Base-by-base conservation (phyloP, 2,329 filamentous ascomycete species). In the Talaromyces sp. region DNA sequence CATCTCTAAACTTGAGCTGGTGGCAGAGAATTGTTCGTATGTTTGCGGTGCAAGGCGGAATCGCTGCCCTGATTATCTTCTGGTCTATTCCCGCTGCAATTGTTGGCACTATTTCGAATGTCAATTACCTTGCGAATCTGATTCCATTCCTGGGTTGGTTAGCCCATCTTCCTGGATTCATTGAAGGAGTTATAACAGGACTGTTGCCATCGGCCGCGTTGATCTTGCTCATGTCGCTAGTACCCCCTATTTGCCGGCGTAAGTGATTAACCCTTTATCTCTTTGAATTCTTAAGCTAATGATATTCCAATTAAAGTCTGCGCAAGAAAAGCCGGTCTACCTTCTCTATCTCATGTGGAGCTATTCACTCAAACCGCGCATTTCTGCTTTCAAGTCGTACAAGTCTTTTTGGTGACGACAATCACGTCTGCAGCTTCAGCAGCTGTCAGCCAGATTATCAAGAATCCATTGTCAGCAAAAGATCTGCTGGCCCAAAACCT, bases 361-460 rank as follows among this genome's bases (percentile, higher is more conserved):
- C 79, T 97, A 1, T 93, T 92, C 64, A 91, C 90, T 0, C 91
- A 97, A 70, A 94, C 89, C 64, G 88, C 87, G 62, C 97, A 96
- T 78, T 97, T 96, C 66, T 72, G 72, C 57, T 78, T 78, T 57
- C 76, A 78, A 58, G 86, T 97, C 39, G 82, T 96, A 10, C 92
- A 97, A 69, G 90, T 96, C 39, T 97, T 97, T 73, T 77, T 97
- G 52, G 84, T 97, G 50, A 88, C 89, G 0, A 96, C 93, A 0
- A 68, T 97, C 43, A 85, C 89, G 1, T 93, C 91, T 3, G 88
- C 89, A 8, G 92, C 92, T 2, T 86, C 91, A 0, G 82, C 88
- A 1, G 84, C 90, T 0, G 80, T 85, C 1, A 76, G 83, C 21
- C 73, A 87, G 43, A 87, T 95, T 52, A 77, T 85, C 22, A 63